Conservation (phyloP, 306 rosid species). For the Cucumis cinereus region DNA sequence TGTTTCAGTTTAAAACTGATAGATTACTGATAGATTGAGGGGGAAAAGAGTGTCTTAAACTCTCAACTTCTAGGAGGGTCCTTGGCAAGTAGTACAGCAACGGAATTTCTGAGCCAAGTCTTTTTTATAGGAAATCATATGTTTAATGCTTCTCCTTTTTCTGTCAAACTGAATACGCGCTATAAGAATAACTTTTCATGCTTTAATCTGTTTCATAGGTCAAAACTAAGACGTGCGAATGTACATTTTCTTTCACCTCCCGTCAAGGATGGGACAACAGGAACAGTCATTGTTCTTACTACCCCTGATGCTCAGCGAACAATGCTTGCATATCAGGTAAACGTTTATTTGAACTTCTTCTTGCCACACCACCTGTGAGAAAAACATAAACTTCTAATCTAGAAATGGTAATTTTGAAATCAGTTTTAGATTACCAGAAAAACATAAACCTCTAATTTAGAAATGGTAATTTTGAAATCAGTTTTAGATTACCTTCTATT, state of each 20-base stretch:
- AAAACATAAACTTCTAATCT: background rate
- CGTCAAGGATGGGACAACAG: slow-evolving; percentile 79
- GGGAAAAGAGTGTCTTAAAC: background rate
- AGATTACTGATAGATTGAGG: no score
- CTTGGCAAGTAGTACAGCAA: background rate
- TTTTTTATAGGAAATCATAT: background rate
- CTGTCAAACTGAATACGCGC: background rate
- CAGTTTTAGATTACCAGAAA: background rate
- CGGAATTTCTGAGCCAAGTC: background rate
- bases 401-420: background rate
- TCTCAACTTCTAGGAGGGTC: background rate
- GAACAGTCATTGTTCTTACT: slow-evolving; percentile 93
- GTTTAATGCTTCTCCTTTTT: background rate
- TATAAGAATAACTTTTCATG: background rate
- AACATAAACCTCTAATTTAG: background rate
- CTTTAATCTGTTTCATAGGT: slow-evolving; percentile 23
- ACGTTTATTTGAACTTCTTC: background rate
- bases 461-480: no score
- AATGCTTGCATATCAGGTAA: slow-evolving; percentile 92
- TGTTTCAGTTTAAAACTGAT: background rate
- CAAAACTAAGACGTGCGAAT: slow-evolving; percentile 71
- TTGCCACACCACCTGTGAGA: background rate
- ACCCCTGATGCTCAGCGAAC: slow-evolving; percentile 98
- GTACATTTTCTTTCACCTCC: slow-evolving; percentile 75
- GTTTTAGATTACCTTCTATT: background rate